phyloP scores from a whole-genome alignment of 176 grass and related monocot genomes.

The Metroxylon sagu region DNA sequence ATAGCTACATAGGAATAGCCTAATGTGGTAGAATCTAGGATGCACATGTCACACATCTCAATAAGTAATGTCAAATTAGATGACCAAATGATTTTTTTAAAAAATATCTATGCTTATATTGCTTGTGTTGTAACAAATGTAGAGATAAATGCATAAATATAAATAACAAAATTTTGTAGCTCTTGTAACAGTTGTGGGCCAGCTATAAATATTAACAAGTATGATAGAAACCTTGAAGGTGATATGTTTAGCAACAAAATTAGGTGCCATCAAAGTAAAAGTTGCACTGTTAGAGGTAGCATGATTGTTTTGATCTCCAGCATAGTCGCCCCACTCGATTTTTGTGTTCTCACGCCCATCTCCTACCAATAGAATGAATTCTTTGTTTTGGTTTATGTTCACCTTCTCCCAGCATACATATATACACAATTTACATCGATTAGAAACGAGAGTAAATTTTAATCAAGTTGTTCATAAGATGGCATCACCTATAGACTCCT shows the following conservation, averaged over 20 bases:
- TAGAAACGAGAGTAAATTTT: too few species aligned
- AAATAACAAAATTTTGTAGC: background rate
- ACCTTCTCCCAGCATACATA: slow-evolving; percentile 44
- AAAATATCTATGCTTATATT: too few species aligned
- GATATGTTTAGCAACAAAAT: background rate
- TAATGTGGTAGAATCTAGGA: too few species aligned
- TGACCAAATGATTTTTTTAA: too few species aligned
- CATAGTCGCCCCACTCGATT: slow-evolving; percentile 39
- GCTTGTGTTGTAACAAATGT: too few species aligned
- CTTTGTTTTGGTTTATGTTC: slow-evolving; percentile 9
- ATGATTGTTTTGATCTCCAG: background rate
- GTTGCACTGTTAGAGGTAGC: slow-evolving; percentile 27
- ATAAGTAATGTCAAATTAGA: too few species aligned
- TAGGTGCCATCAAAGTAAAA: slow-evolving; percentile 24
- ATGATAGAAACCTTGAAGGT: slow-evolving; percentile 5
- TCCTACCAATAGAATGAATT: slow-evolving; percentile 42
- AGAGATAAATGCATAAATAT: too few species aligned
- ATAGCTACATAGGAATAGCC: background rate
- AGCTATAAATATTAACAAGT: too few species aligned
- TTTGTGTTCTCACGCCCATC: slow-evolving; percentile 29
- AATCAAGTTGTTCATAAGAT: background rate
- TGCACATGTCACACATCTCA: too few species aligned
- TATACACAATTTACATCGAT: background rate
- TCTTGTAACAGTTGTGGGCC: background rate
- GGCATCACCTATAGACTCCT: slow-evolving; percentile 37